phyloP scores from a whole-genome alignment of 2,329 filamentous ascomycete genomes.

The Talaromyces sp. region DNA sequence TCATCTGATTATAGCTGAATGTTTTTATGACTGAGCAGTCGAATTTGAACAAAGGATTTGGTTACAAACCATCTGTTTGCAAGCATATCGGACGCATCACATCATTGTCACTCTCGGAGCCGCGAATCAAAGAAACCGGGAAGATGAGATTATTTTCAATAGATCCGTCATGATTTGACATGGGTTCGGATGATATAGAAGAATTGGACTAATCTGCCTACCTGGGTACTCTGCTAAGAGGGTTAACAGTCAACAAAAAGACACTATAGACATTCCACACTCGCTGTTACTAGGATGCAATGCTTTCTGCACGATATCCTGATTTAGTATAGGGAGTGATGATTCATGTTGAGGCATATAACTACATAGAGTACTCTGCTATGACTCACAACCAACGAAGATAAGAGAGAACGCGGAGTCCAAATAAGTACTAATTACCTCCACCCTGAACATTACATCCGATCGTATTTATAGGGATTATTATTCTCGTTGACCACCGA shows the following conservation, averaged over 20 bases:
- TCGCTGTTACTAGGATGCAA: not conserved
- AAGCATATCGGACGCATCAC: not conserved
- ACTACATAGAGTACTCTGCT: not conserved
- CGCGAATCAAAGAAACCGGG: not conserved
- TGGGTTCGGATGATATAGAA: no score
- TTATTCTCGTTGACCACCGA: not conserved
- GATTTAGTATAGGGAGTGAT: not conserved
- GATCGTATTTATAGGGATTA: not conserved
- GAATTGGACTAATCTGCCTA: not conserved
- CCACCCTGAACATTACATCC: not conserved
- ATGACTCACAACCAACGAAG: not conserved
- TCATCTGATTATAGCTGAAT: not conserved
- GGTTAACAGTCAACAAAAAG: not conserved
- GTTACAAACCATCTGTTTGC: not conserved
- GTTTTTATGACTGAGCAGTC: not conserved
- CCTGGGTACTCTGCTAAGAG: not conserved
- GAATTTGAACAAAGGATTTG: not conserved
- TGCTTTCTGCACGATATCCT: not conserved
- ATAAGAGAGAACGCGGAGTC: not conserved
- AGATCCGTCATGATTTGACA: not conserved
- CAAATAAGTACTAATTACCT: not conserved
- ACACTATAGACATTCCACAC: no score
- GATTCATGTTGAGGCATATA: not conserved
- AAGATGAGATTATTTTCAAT: not conserved
- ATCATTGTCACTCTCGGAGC: not conserved